These are phyloP conservation scores for Oropetium thomaeum DNA, from an alignment of 176 grass and related monocot genomes.

Conservation along the genomic window DNA sequence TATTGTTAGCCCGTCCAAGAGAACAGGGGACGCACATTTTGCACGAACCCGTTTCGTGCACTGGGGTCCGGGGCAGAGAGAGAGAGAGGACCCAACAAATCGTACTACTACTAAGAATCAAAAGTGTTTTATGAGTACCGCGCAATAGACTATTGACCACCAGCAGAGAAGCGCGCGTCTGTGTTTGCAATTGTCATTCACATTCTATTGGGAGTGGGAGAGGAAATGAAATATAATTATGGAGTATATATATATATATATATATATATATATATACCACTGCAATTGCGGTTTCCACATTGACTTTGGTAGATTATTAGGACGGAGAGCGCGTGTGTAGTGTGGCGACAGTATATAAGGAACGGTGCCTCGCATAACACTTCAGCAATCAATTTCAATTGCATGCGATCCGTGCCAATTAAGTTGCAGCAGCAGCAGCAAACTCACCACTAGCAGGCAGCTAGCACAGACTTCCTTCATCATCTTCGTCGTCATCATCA, in stretches of 20 bases:
- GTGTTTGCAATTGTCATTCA: conserved; percentile 40
- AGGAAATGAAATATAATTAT: not conserved
- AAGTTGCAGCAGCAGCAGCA: not conserved
- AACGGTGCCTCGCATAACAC: conserved; percentile 11
- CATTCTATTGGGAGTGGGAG: conserved; percentile 21
- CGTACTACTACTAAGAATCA: not conserved
- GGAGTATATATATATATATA: no score
- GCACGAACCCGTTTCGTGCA: conserved; percentile 1
- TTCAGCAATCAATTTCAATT: not conserved
- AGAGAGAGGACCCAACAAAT: not conserved
- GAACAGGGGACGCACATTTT: conserved; percentile 34
- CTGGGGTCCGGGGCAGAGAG: not conserved
- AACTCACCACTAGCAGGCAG: not conserved
- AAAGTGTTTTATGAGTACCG: conserved; percentile 12
- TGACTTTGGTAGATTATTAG: not conserved
- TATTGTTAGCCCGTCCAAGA: not conserved
- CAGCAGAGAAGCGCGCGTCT: conserved; percentile 32
- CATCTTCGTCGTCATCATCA: not conserved
- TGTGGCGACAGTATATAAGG: conserved; percentile 16
- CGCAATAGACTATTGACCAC: not conserved
- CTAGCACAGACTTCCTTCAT: not conserved
- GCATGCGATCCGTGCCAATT: not conserved
- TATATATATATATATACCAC: no score
- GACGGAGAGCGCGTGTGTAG: no score
- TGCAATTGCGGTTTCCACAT: conserved; percentile 22